Conservation (phyloP, 208 protist genomes). For the Leishmania major region DNA sequence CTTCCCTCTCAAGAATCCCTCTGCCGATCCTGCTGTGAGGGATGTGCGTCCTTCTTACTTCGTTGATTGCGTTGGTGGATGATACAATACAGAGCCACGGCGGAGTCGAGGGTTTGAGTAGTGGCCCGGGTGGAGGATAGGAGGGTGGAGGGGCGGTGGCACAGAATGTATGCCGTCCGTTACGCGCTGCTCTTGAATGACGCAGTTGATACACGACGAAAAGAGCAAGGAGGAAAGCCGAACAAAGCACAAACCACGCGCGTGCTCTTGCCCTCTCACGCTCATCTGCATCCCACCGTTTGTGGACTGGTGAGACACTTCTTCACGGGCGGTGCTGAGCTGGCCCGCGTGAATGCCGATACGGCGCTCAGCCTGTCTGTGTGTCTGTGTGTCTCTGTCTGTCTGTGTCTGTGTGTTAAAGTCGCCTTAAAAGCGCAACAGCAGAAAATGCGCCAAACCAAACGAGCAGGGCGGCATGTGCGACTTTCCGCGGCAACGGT, state of each 20-base stretch:
- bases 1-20: neutral
- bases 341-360: neutral
- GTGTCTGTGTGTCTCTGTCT: no score
- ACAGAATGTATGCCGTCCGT: neutral
- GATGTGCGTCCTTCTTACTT: neutral
- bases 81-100: neutral
- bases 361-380: neutral
- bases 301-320: neutral
- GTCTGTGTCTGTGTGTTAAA: neutral
- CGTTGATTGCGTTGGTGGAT: neutral
- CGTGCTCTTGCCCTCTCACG: neutral
- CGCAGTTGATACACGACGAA: neutral
- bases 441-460: neutral
- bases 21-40: neutral
- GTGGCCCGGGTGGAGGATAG: neutral
- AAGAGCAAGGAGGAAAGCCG: neutral
- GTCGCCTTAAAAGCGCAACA: neutral
- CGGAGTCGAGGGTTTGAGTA: neutral
- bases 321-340: neutral
- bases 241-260: neutral
- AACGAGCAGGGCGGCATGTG: neutral
- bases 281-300: neutral
- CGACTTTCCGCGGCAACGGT: neutral
- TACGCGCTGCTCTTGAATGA: neutral
- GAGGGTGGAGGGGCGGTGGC: no score